A percentile compares a stretch with the other conserved stretches of the same genome.
These are phyloP conservation scores for Phialocephala sp. DNA, from an alignment of 2,329 filamentous ascomycete genomes.

Conservation along the genomic window DNA sequence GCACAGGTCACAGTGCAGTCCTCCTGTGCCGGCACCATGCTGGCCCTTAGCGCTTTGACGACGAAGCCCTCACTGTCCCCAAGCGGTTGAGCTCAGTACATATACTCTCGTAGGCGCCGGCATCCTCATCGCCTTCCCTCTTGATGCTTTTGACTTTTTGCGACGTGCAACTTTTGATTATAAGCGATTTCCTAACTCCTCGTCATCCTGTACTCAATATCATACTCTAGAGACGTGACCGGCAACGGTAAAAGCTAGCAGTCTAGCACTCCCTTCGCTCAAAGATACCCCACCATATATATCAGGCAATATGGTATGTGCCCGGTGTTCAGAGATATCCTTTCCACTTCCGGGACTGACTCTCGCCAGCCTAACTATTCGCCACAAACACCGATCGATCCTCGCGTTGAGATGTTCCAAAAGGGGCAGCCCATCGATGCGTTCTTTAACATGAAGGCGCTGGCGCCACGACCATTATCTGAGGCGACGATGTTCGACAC, in stretches of 20 bases:
- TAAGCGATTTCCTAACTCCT: slow-evolving; percentile 34
- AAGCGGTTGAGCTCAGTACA: slow-evolving; percentile 33
- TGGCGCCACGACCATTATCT: slow-evolving; percentile 65
- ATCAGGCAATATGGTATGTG: slow-evolving; percentile 38
- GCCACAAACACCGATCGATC: slow-evolving; percentile 39
- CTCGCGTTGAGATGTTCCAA: slow-evolving; percentile 51
- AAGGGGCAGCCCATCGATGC: slow-evolving; percentile 56
- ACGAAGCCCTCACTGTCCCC: slow-evolving; percentile 26
- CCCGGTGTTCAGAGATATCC: not conserved
- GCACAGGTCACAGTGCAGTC: slow-evolving; percentile 40
- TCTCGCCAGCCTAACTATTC: slow-evolving; percentile 34
- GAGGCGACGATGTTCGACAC: slow-evolving; percentile 80
- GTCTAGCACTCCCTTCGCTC: slow-evolving; percentile 35
- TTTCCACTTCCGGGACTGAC: not conserved
- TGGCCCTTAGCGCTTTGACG: slow-evolving; percentile 39
- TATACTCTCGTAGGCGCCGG: slow-evolving; percentile 42
- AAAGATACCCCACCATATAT: slow-evolving; percentile 33
- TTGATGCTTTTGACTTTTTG: slow-evolving; percentile 39
- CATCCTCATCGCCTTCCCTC: slow-evolving; percentile 31
- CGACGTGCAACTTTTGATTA: slow-evolving; percentile 31
- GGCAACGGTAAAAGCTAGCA: slow-evolving; percentile 42
- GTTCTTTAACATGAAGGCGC: slow-evolving; percentile 65
- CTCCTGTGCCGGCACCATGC: slow-evolving; percentile 34
- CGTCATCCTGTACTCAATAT: slow-evolving; percentile 28
- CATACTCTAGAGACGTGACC: slow-evolving; percentile 37